Evolutionary conservation across 75 land plant species (phyloP).

Genomic region (Picea sitchensis): DNA sequence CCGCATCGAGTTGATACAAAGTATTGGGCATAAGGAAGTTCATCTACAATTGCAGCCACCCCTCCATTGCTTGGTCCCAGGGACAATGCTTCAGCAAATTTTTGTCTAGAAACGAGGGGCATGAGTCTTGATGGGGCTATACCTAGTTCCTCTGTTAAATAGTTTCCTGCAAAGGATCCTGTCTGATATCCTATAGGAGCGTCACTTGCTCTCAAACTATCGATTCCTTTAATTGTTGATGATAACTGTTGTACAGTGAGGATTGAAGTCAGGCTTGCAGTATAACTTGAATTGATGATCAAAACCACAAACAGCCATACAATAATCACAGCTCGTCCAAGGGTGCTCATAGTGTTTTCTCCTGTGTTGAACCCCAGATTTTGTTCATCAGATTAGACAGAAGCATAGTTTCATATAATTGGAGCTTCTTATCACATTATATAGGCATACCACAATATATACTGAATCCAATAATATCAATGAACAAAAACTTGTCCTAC

Average conservation of each 20-base stretch:
- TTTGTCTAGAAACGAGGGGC: conserved; percentile 29
- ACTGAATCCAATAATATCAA: neutral
- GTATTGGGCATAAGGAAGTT: conserved; percentile 35
- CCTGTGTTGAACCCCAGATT: conserved; percentile 28
- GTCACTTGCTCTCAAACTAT: conserved; percentile 45
- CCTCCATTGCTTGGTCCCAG: conserved; percentile 37
- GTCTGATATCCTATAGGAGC: conserved; percentile 75
- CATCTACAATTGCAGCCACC: conserved; percentile 39
- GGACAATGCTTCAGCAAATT: conserved; percentile 12
- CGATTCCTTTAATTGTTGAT: conserved; percentile 73
- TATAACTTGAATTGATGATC: conserved; percentile 79
- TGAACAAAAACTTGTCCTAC: neutral
- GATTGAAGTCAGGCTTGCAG: conserved; percentile 80
- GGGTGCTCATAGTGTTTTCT: conserved; percentile 71
- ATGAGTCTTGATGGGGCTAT: conserved; percentile 51
- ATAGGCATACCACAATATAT: neutral
- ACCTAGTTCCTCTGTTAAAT: conserved; percentile 41
- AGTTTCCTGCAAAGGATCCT: conserved; percentile 74
- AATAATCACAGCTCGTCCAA: conserved; percentile 72
- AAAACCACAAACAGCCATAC: conserved; percentile 92
- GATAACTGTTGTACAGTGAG: conserved; percentile 61
- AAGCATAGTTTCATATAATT: neutral
- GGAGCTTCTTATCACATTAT: neutral
- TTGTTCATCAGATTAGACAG: neutral
- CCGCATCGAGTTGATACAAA: conserved; percentile 19